Base-by-base conservation (phyloP, 805 yeast genomes). In the Jamesozyma rosinii region DNA sequence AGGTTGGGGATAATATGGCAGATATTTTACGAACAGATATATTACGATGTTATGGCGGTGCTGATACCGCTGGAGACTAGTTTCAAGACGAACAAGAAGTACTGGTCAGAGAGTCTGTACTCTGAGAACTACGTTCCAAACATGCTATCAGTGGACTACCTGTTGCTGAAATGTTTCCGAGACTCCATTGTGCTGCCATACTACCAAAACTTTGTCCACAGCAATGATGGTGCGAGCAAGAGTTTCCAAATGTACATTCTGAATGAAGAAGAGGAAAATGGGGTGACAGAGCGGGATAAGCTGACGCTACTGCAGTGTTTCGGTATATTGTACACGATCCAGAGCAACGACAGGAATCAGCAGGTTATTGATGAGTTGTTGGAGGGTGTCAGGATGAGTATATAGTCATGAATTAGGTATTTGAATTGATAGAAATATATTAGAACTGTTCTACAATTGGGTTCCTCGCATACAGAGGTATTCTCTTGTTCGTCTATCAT, bases 21-120 rank as follows among this genome's bases (percentile, higher is more conserved):
- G 15, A 63, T 63, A 21, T 81, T 81, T 55, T 75, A 72, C 48
- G 65, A 67, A n/a, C 69, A 72, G 32, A 70, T 78, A 2, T 69
- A 74, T 41, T 78, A 77, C 42, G 77, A 77, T 52, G 62, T 81
- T 17, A 73, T 78, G 46, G 83, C 83, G 0, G 71, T 78, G 0
- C 71, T 82, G 38, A 49, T 79, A 29, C 89, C 89, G 0, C 53
- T 83, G 19, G 69, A 62, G 5, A 45, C 44, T 2, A 59, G 55
- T 39, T 58, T 58, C 6, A 54, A 45, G 26, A 38, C 42, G 3
- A 50, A 58, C 34, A 46, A 50, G 13, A 47, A 44, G 22, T 59
- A 55, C 41, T 62, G 69, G 70, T 44, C 56, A 20, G 63, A 54
- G 26, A 41, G 32, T 36, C 34, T 38, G 8, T 50, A 40, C 35